phyloP scores from a whole-genome alignment of 2,329 filamentous ascomycete species.

The Bretziella fagacearum region DNA sequence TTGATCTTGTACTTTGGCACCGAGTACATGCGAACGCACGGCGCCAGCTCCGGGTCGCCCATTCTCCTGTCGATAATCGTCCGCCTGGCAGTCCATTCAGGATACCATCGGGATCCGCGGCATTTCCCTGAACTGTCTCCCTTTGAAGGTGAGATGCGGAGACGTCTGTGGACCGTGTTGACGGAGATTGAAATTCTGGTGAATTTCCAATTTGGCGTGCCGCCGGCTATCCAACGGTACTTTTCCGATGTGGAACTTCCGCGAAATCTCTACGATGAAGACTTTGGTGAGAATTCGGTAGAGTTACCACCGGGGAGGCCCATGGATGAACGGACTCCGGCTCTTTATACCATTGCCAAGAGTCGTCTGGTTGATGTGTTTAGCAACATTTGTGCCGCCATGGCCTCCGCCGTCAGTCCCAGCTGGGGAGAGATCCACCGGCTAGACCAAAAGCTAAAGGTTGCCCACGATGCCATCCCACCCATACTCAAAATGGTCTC shows the following conservation, averaged over 20 bases:
- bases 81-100: constrained; percentile 35
- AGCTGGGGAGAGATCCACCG: constrained; percentile 23
- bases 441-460: constrained; percentile 26
- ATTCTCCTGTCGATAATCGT: constrained; percentile 19
- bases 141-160: constrained; percentile 35
- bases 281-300: constrained; percentile 31
- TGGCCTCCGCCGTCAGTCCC: constrained; percentile 15
- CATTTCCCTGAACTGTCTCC: constrained; percentile 30
- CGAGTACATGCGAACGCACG: constrained; percentile 19
- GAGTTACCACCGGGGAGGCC: constrained; percentile 28
- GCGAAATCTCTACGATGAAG: constrained; percentile 31
- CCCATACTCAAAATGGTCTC: constrained; percentile 25
- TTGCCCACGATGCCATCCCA: constrained; percentile 25
- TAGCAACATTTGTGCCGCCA: constrained; percentile 17
- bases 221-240: constrained; percentile 31
- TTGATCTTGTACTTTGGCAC: constrained; percentile 19
- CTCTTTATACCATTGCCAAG: constrained; percentile 25
- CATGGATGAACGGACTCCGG: constrained; percentile 27
- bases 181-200: constrained; percentile 37
- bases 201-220: constrained; percentile 36
- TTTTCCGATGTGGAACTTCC: constrained; percentile 31
- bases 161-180: constrained; percentile 38
- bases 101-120: constrained; percentile 39
- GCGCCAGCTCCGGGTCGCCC: constrained; percentile 18
- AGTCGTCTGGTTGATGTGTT: constrained; percentile 18